A percentile compares a stretch with the other conserved stretches of the same genome.
Evolutionary conservation across 352 stramenopile genomes (phyloP).

Genomic region (Phytophthora fragariae): DNA sequence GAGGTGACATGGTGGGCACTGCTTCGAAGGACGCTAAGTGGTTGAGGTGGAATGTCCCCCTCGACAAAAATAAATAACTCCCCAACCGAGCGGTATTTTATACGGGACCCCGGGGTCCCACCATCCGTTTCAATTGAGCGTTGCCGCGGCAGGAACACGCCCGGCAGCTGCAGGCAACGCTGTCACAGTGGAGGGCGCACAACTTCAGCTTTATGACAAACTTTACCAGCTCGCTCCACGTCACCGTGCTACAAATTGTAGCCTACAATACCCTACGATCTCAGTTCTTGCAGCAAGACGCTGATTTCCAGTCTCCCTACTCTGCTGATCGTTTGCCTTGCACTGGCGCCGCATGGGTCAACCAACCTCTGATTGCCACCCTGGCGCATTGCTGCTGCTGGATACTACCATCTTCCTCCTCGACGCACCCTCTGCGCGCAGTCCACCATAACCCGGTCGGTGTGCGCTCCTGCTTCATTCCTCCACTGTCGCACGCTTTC

Average conservation of each 20-base stretch:
- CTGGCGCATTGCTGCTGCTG: constrained; percentile 12
- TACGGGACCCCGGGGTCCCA: too few relatives aligned
- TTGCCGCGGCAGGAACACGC: constrained; percentile 5
- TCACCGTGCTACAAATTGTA: constrained; percentile 17
- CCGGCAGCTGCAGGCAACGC: constrained; percentile 8
- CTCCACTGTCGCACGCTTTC: neutral
- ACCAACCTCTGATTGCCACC: constrained; percentile 4
- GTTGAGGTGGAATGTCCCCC: too few relatives aligned
- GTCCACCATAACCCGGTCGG: neutral
- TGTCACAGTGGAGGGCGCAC: constrained; percentile 18
- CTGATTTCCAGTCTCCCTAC: constrained; percentile 8
- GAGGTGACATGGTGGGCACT: too few relatives aligned
- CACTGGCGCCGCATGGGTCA: constrained; percentile 4
- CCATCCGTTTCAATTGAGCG: neutral
- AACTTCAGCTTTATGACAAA: constrained; percentile 41
- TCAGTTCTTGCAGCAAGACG: constrained; percentile 16
- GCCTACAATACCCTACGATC: constrained; percentile 27
- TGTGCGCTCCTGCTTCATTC: neutral
- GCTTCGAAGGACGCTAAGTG: too few relatives aligned
- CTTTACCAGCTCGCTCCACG: constrained; percentile 26
- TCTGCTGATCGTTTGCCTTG: constrained; percentile 5
- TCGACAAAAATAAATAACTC: too few relatives aligned
- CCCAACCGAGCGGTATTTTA: too few relatives aligned
- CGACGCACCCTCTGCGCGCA: neutral
- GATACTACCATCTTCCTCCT: constrained; percentile 3